Conservation (phyloP, 2,329 filamentous ascomycete genomes). For the Pseudodiploospora longispora region DNA sequence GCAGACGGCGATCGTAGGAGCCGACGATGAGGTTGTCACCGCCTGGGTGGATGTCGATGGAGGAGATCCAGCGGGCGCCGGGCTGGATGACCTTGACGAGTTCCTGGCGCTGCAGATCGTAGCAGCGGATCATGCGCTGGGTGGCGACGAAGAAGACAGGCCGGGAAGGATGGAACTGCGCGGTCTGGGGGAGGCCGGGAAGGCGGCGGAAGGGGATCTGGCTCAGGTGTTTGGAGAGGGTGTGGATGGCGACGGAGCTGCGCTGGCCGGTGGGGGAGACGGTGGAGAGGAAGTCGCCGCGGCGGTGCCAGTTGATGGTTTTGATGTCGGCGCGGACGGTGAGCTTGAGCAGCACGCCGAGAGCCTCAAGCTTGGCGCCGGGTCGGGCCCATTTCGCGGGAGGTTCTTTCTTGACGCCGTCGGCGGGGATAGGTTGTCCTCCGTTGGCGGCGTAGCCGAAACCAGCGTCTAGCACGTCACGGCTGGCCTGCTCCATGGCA, state of each 20-base stretch:
- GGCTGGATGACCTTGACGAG: conserved; percentile 90
- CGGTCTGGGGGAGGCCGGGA: conserved; percentile 72
- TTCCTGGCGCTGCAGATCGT: conserved; percentile 86
- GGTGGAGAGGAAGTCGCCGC: conserved; percentile 89
- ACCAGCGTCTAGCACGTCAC: conserved; percentile 74
- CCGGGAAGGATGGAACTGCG: conserved; percentile 88
- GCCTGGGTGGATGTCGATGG: conserved; percentile 84
- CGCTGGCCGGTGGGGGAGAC: conserved; percentile 74
- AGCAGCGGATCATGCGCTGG: conserved; percentile 84
- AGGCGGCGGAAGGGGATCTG: conserved; percentile 82
- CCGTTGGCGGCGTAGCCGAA: conserved; percentile 82
- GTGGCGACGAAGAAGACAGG: conserved; percentile 96
- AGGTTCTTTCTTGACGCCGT: conserved; percentile 60
- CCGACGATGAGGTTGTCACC: conserved; percentile 93
- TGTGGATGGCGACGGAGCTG: conserved; percentile 86
- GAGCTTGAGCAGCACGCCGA: conserved; percentile 71
- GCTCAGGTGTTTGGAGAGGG: conserved; percentile 86
- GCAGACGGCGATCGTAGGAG: conserved; percentile 83
- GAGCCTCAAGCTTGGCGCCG: conserved; percentile 61
- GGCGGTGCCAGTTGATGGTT: conserved; percentile 85
- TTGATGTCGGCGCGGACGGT: conserved; percentile 77
- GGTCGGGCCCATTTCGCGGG: conserved; percentile 75
- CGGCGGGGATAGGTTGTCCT: conserved; percentile 41
- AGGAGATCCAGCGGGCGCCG: conserved; percentile 87
- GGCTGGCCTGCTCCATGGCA: conserved; percentile 63